Base-by-base conservation (phyloP, 768 basidiomycete genomes). In the Psilocybe azurescens region DNA sequence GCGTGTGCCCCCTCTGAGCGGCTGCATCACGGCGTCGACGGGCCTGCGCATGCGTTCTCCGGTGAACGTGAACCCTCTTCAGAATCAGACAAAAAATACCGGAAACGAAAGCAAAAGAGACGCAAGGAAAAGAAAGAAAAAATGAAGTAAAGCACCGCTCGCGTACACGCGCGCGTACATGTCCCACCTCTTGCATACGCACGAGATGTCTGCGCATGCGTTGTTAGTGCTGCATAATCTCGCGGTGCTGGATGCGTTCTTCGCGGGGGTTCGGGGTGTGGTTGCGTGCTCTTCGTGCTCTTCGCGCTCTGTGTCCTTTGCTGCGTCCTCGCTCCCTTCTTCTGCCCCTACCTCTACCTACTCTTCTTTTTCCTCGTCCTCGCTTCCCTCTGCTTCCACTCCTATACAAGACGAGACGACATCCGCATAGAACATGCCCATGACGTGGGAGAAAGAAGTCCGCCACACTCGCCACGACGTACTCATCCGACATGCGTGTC, bases 131-230 rank as follows among this genome's bases (percentile, higher is more conserved):
- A 24, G 24, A 24, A 24, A 24, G 2, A 2, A 24, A 24, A 24
- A 24, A 2, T 24, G 24, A 24, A 24, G 24, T 24, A 2, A n/a
- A 6, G n/a, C 14, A 73, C 53, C 70, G 69, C 28, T 75, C 77
- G 1, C 73, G 79, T 78, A 76, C 65, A 78, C 80, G 4, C 80
- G 83, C 13, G 89, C 90, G 2, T 96, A 95, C 66, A 54, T 94
- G 32, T 92, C 95, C 70, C 94, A 96, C 67, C 84, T 95, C 16
- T 76, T 95, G 38, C 88, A 90, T 56, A 94, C 94, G 5, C 94
- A 95, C 73, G 94, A 96, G 73, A 95, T 96, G 94, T 86, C 89
- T 0, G 89, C 92, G 0, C 92, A 95, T 66, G 70, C 91, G 3
- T 73, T 95, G 24, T 83, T 95, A 16, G 82, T 80, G 10, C 79